phyloP scores from a whole-genome alignment of 2,329 filamentous ascomycete genomes.

The Botryotinia convoluta region DNA sequence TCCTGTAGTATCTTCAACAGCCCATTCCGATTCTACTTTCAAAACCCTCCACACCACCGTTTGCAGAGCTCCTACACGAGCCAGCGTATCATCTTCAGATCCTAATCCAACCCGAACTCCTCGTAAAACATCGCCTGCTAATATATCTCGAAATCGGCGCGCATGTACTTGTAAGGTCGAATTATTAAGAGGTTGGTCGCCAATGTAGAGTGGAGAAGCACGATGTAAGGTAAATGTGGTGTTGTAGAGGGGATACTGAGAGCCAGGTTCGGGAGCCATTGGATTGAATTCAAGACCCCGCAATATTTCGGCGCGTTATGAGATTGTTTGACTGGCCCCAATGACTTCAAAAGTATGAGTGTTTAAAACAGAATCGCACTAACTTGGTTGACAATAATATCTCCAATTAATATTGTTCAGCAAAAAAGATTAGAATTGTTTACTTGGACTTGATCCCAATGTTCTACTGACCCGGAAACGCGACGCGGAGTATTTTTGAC shows the following conservation, averaged over 20 bases:
- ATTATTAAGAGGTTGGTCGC: slow-evolving; percentile 38
- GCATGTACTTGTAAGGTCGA: slow-evolving; percentile 40
- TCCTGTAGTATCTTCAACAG: slow-evolving; percentile 17
- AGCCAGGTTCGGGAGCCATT: slow-evolving; percentile 14
- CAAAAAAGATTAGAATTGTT: neutral
- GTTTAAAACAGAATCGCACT: neutral
- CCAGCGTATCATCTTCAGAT: slow-evolving; percentile 38
- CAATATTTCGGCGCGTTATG: neutral
- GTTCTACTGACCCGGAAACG: neutral
- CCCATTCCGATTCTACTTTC: slow-evolving; percentile 42
- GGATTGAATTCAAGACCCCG: neutral
- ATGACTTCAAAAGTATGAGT: neutral
- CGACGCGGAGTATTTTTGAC: neutral
- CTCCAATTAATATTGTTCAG: neutral
- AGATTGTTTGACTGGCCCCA: neutral
- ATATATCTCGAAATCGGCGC: slow-evolving; percentile 43
- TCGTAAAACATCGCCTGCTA: slow-evolving; percentile 46
- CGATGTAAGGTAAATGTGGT: slow-evolving; percentile 46
- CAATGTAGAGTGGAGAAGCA: slow-evolving; percentile 46
- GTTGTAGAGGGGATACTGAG: slow-evolving; percentile 45
- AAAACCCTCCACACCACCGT: slow-evolving; percentile 44
- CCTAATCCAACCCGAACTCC: slow-evolving; percentile 45
- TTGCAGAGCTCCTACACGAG: slow-evolving; percentile 43
- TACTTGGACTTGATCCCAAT: neutral
- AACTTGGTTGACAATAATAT: neutral